Conservation (phyloP, 441 rosid genomes). For the Rhodomyrtus psidioides region DNA sequence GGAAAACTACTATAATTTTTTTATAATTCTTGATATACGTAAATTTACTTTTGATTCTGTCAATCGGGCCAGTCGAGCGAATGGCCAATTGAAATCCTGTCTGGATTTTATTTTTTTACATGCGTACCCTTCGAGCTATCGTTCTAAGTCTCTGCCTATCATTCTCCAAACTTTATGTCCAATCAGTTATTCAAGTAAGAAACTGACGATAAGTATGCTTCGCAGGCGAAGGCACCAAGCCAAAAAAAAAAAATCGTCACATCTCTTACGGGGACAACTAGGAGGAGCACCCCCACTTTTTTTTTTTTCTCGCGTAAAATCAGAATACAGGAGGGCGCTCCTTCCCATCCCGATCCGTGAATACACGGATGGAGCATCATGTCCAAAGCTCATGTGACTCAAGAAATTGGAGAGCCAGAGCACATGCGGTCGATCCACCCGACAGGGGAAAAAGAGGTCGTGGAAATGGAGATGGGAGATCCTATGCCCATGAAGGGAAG, state of each 20-base stretch:
- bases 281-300: too few relatives aligned
- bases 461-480: neutral
- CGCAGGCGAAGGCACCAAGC: neutral
- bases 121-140: neutral
- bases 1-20: too few relatives aligned
- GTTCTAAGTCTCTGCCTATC: neutral
- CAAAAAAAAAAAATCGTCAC: neutral
- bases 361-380: neutral
- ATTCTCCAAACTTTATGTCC: neutral
- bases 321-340: neutral
- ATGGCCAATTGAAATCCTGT: neutral
- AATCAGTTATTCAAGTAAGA: neutral
- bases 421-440: neutral
- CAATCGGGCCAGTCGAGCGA: neutral
- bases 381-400: neutral
- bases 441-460: neutral
- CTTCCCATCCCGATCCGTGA: neutral
- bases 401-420: neutral
- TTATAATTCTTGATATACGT: too few relatives aligned
- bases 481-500: slow-evolving; percentile 1
- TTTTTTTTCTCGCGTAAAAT: neutral
- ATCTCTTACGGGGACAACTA: neutral
- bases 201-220: neutral
- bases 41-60: too few relatives aligned
- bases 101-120: neutral